Base-by-base conservation (phyloP, 371 early-diverging fungal genomes). In the Blyttiomyces sp. region DNA sequence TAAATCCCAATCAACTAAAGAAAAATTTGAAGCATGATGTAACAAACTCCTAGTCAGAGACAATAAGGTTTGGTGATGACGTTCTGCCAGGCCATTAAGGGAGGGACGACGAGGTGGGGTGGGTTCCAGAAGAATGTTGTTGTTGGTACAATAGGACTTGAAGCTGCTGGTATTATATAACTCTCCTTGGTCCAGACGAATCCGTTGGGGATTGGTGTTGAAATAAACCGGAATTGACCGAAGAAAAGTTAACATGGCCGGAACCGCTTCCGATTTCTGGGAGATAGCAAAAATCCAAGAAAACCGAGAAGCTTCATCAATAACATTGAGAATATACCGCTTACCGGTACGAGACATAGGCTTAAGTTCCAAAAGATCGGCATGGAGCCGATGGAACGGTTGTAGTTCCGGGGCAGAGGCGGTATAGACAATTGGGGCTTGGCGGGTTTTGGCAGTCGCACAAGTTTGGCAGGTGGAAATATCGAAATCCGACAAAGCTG, bases 71-170 rank as follows among this genome's bases (percentile, higher is more conserved):
- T 43, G 42, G 24, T 42, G 35, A 2, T 11, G 11, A 0, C 54
- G 36, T 42, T 54, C 54, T 24, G 54, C 54, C 19, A 54, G 5
- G 30, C 48, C 54, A 43, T 54, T 43, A 26, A 54, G 35, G 2
- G 35, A 43, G n/a, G 43, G 54, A 39, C 43, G 43, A 39, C 43
- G 11, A 3, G 43, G 42, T 2, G 43, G 42, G 43, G 43, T 54
- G 6, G 54, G 35, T 54, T 54, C 54, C 0, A 42, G 17, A 17
- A 4, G 23, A 7, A 54, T 54, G 9, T 43, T 43, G 7, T 24
- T 17, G 24, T 35, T 0, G 23, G 35, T 23, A 43, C 54, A 54
- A 7, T 24, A 11, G 19, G 19, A 9, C 26, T 34, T 21, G 2
- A 54, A 54, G 23, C 17, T 43, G 3, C 24, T 30, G 42, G 42